Evolutionary conservation across 1,284 basidiomycete genomes (phyloP).

Genomic region (Athelia psychrophila): DNA sequence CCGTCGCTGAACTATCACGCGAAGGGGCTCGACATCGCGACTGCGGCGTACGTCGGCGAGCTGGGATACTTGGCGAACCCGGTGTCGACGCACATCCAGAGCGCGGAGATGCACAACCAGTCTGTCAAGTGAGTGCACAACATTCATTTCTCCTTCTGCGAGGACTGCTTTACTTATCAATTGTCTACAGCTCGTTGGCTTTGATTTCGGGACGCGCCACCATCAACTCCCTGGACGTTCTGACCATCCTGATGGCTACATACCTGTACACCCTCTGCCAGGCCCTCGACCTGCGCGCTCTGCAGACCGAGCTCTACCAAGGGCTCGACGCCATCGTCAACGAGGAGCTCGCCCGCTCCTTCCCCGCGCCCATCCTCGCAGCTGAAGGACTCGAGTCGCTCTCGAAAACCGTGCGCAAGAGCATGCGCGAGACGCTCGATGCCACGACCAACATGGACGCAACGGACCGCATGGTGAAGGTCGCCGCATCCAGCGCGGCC

Average conservation of each 20-base stretch:
- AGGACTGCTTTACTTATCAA: too few species aligned
- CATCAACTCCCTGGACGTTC: conserved; percentile 47
- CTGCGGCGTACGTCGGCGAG: conserved; percentile 54
- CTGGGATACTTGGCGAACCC: conserved; percentile 61
- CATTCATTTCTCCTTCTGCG: conserved; percentile 1
- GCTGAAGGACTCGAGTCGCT: conserved; percentile 46
- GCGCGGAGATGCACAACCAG: conserved; percentile 57
- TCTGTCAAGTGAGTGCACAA: conserved; percentile 46
- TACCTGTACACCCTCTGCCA: conserved; percentile 52
- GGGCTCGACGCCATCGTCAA: conserved; percentile 29
- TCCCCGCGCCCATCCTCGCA: conserved; percentile 28
- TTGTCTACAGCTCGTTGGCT: conserved; percentile 41
- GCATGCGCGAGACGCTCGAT: conserved; percentile 35
- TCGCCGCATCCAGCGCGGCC: conserved; percentile 34
- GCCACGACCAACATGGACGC: conserved; percentile 44
- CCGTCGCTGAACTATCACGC: conserved; percentile 56
- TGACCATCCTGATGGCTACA: conserved; percentile 44
- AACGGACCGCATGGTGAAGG: conserved; percentile 34
- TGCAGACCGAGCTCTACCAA: conserved; percentile 41
- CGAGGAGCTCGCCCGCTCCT: conserved; percentile 37
- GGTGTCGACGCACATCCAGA: conserved; percentile 56
- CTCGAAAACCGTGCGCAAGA: conserved; percentile 34
- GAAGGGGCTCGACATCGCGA: conserved; percentile 60
- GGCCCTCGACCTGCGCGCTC: conserved; percentile 50
- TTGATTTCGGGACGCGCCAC: conserved; percentile 53